Evolutionary conservation across 1,284 basidiomycete species (phyloP).

Genomic region (Marasmius fiardii): DNA sequence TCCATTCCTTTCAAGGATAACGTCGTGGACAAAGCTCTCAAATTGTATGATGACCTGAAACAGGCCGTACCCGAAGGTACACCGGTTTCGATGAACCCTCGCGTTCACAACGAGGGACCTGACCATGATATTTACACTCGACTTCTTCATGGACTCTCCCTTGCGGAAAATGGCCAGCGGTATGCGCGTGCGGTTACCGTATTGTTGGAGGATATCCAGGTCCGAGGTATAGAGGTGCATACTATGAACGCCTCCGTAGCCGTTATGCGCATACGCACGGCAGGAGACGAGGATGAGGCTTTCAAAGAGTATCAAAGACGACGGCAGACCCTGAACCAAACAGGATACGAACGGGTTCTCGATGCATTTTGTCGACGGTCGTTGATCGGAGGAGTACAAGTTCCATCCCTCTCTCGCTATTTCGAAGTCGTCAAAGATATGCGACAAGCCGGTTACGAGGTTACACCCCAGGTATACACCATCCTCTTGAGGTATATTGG

Average conservation of each 20-base stretch:
- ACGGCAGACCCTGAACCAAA: constrained; percentile 44
- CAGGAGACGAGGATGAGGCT: constrained; percentile 53
- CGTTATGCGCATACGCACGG: constrained; percentile 56
- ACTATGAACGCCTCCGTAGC: constrained; percentile 47
- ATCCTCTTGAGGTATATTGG: constrained; percentile 62
- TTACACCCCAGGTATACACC: constrained; percentile 67
- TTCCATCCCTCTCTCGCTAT: constrained; percentile 62
- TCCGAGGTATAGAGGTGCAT: constrained; percentile 31
- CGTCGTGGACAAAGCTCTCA: constrained; percentile 30
- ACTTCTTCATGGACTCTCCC: constrained; percentile 51
- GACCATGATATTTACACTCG: constrained; percentile 52
- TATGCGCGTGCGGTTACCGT: constrained; percentile 45
- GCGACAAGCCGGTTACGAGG: constrained; percentile 59
- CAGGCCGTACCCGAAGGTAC: background rate
- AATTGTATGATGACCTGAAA: constrained; percentile 26
- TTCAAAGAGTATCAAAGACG: constrained; percentile 56
- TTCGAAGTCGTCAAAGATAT: constrained; percentile 85
- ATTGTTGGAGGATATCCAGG: constrained; percentile 57
- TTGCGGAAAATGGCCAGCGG: constrained; percentile 38
- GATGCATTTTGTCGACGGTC: constrained; percentile 57
- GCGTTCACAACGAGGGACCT: constrained; percentile 25
- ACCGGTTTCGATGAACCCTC: background rate
- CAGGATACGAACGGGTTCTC: constrained; percentile 60
- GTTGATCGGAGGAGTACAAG: constrained; percentile 34
- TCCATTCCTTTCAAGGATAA: constrained; percentile 34